Evolutionary conservation across 331 rosid species (phyloP).

Genomic region (Saraca asoca): DNA sequence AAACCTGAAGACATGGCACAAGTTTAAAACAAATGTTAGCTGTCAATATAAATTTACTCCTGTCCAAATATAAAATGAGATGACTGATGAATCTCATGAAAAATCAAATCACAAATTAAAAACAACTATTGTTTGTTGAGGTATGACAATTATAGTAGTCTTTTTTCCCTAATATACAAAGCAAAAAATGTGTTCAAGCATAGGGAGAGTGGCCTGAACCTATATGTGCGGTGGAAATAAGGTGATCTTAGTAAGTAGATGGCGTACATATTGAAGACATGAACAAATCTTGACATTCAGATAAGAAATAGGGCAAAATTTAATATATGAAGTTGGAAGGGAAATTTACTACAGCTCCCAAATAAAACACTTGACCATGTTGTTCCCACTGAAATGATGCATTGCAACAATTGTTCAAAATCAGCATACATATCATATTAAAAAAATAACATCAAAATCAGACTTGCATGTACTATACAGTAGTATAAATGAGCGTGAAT

Average conservation of each 20-base stretch:
- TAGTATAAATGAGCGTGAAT: too few species aligned
- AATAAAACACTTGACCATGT: neutral
- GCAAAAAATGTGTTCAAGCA: neutral
- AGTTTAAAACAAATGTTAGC: slow-evolving; percentile 22
- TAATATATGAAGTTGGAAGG: neutral
- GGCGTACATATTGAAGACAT: neutral
- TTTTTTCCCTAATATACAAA: neutral
- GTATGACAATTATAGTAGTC: slow-evolving; percentile 8
- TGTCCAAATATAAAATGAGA: slow-evolving; percentile 21
- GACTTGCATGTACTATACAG: too few species aligned
- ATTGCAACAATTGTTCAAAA: neutral
- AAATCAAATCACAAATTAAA: neutral
- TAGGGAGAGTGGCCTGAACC: neutral
- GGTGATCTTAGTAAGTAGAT: neutral
- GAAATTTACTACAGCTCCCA: neutral
- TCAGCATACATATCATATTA: too few species aligned
- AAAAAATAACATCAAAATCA: too few species aligned
- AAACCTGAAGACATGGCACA: slow-evolving; percentile 58
- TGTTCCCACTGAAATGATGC: too few species aligned
- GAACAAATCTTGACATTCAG: neutral
- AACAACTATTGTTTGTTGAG: neutral
- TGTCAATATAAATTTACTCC: neutral
- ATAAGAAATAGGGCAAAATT: neutral
- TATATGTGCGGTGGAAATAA: neutral
- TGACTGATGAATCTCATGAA: slow-evolving; percentile 9